phyloP scores from a whole-genome alignment of 495 filamentous ascomycete species.

The Trichocladium uniseriatum region DNA sequence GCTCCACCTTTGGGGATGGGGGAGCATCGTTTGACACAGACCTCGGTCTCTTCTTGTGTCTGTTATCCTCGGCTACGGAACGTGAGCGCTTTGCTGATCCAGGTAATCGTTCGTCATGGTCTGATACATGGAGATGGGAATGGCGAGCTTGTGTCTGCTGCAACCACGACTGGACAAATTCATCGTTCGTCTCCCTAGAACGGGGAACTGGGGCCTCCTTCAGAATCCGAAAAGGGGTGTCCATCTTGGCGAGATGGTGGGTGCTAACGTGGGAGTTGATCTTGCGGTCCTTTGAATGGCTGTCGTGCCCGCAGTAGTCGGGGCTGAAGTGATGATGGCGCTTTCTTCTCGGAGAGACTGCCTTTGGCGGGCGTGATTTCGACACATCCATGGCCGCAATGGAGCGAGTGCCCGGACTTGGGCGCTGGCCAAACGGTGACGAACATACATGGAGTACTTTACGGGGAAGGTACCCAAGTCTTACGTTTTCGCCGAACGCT shows the following conservation, averaged over 20 bases:
- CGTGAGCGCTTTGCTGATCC: background rate
- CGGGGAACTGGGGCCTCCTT: background rate
- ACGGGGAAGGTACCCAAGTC: no score
- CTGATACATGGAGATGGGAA: constrained; percentile 3
- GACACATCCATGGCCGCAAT: background rate
- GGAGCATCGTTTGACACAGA: background rate
- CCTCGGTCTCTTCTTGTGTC: constrained; percentile 11
- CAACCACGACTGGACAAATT: constrained; percentile 30
- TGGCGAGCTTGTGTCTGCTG: constrained; percentile 19
- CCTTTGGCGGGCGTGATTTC: background rate
- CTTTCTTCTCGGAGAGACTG: background rate
- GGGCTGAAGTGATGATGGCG: background rate
- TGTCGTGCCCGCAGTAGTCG: background rate
- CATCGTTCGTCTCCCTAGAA: constrained; percentile 1
- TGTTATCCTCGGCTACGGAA: background rate
- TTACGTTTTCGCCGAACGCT: no score
- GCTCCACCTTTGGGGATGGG: background rate
- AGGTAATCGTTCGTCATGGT: background rate
- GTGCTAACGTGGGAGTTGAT: background rate
- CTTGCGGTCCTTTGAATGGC: background rate
- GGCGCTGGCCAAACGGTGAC: no score
- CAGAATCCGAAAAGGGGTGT: background rate
- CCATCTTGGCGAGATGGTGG: background rate
- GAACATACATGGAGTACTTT: no score
- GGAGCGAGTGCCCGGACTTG: no score